Base-by-base conservation (phyloP, 1,139 yeast species). In the Yamadazyma pseudoaaseri region DNA sequence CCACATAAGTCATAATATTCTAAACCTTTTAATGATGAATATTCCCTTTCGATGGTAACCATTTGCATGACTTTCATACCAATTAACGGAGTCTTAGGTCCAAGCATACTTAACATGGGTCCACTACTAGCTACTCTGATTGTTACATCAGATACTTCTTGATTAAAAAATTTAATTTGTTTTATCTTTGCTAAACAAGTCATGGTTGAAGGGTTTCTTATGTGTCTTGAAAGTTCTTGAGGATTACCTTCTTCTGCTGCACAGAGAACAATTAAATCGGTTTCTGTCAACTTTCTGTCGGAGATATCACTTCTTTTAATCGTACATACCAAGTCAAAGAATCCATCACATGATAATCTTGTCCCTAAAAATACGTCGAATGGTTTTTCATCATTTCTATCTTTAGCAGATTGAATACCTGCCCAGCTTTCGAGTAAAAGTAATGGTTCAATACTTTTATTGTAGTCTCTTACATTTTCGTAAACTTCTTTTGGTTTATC, bases 11-110 rank as follows among this genome's bases (percentile, higher is more conserved):
- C 95, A 52, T 89, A 92, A 52, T 81, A 89, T 37, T 76, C 81
- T 33, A 94, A 65, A 1, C 95, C 97, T 52, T 73, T 76, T 45
- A 94, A 63, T 0, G 98, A 85, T 0, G 92, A 73, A 48, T 70
- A 94, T 55, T 94, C 99, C 64, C 99, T 81, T 58, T 94, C 98
- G 13, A 89, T 76, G 0, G 99, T 90, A 0, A 86, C 75, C 89
- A 92, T 81, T 49, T 81, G 92, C 78, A 83, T 81, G 1, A 89
- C 83, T 36, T 76, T 73, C 73, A 86, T 73, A 20, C 81, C 90
- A 36, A 76, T 67, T 3, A 90, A 60, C 16, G 74, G 73, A 10
- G 81, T 62, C 36, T 83, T 75, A 1, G 94, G 86, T 1, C 82
- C 70, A 35, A 90, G 57, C 37, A 73, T 66, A 1, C 76, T 69